phyloP scores from a whole-genome alignment of 352 stramenopile species.

The Thraustotheca clavata region DNA sequence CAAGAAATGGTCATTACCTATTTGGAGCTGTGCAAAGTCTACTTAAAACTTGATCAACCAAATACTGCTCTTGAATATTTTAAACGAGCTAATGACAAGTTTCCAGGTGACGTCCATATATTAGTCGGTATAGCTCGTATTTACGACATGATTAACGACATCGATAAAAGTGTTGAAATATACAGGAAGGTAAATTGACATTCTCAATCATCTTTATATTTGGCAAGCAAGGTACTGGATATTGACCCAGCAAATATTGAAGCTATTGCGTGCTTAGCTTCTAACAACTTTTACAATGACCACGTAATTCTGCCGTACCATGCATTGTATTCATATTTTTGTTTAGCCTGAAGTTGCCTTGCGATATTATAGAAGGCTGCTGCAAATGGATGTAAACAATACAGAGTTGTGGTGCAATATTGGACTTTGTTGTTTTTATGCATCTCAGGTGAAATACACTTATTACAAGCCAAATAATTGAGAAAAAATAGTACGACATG shows the following conservation, averaged over 20 bases:
- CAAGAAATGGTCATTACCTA: conserved; percentile 87
- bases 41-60: conserved; percentile 89
- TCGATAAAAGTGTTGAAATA: conserved; percentile 54
- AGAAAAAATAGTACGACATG: conserved; percentile 83
- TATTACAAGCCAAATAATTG: not conserved
- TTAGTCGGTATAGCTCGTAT: conserved; percentile 81
- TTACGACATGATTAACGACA: conserved; percentile 89
- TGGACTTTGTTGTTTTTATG: conserved; percentile 91
- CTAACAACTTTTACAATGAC: conserved; percentile 92
- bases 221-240: conserved; percentile 37
- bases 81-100: conserved; percentile 45
- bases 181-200: conserved; percentile 66
- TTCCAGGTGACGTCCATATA: conserved; percentile 72
- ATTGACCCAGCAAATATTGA: conserved; percentile 88
- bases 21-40: conserved; percentile 92
- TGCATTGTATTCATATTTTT: conserved; percentile 4
- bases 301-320: conserved; percentile 22
- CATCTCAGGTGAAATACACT: conserved; percentile 29
- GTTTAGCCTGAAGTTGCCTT: conserved; percentile 82
- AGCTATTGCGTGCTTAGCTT: conserved; percentile 86
- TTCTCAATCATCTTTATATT: not conserved
- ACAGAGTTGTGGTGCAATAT: conserved; percentile 94
- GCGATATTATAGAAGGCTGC: conserved; percentile 88
- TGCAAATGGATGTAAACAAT: conserved; percentile 89
- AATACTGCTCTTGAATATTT: conserved; percentile 88